phyloP scores from a whole-genome alignment of 805 yeast genomes.

The Candida quercuum region DNA sequence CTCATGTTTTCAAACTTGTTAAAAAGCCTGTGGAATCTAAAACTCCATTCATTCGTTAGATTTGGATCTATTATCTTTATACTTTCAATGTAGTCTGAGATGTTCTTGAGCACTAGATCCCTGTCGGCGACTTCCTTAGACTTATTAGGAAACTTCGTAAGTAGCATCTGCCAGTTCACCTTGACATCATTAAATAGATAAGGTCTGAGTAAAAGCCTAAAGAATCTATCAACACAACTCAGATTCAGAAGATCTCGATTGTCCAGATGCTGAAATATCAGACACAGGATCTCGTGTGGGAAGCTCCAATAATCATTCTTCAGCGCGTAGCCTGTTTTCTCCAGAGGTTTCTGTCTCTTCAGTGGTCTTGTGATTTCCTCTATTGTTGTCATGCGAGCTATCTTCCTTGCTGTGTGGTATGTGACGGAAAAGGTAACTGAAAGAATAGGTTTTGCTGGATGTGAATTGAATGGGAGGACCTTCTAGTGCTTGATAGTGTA shows the following conservation, averaged over 20 bases:
- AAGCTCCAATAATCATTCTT: too few relatives aligned
- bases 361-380: background rate
- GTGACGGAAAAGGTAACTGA: too few relatives aligned
- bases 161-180: background rate
- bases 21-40: constrained; percentile 25
- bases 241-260: background rate
- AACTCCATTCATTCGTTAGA: constrained; percentile 30
- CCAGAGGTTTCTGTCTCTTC: background rate
- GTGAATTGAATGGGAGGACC: background rate
- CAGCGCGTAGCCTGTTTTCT: background rate
- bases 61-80: constrained; percentile 24
- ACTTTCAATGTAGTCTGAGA: constrained; percentile 14
- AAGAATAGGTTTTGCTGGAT: too few relatives aligned
- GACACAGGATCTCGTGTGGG: background rate
- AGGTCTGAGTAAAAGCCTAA: background rate
- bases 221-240: background rate
- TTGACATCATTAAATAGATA: background rate
- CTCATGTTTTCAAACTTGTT: constrained; percentile 17
- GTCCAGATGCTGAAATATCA: constrained; percentile 1
- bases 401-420: too few relatives aligned
- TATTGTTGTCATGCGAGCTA: background rate
- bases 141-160: background rate
- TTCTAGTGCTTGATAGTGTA: too few relatives aligned
- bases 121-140: background rate
- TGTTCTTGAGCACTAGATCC: background rate